These are phyloP conservation scores for Aspergillus uvarum DNA, from an alignment of 2,329 filamentous ascomycete species.

Conservation along the genomic window DNA sequence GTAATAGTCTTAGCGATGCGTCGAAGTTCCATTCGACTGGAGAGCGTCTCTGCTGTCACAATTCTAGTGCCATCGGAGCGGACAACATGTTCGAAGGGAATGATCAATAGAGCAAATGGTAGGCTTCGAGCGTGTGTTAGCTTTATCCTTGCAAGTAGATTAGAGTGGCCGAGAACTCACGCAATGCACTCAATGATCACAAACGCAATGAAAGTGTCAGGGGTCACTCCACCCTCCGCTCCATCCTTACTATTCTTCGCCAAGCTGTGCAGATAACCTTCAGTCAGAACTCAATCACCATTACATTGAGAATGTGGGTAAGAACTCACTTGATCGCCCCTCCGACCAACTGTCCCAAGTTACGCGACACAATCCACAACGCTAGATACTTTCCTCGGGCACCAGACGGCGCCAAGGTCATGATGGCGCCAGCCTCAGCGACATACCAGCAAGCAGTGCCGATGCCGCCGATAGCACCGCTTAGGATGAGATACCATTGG, in stretches of 20 bases:
- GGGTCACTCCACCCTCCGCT: slow-evolving; percentile 40
- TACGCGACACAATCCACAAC: slow-evolving; percentile 50
- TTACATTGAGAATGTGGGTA: no score
- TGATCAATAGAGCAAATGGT: slow-evolving; percentile 49
- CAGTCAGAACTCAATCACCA: neutral
- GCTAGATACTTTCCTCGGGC: slow-evolving; percentile 51
- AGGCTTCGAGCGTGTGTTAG: slow-evolving; percentile 25
- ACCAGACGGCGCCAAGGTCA: slow-evolving; percentile 49
- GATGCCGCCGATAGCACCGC: slow-evolving; percentile 40
- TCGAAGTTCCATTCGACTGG: slow-evolving; percentile 43
- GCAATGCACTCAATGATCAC: slow-evolving; percentile 50
- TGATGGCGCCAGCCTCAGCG: slow-evolving; percentile 50
- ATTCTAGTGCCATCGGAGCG: slow-evolving; percentile 49
- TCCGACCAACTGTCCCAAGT: slow-evolving; percentile 49
- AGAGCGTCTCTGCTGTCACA: slow-evolving; percentile 42
- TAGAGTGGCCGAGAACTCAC: slow-evolving; percentile 21
- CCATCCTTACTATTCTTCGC: slow-evolving; percentile 42
- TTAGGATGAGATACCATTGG: slow-evolving; percentile 49
- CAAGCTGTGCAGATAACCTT: slow-evolving; percentile 22
- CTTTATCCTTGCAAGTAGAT: no score
- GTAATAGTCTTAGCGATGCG: slow-evolving; percentile 42
- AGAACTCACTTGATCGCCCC: slow-evolving; percentile 47
- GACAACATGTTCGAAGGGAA: slow-evolving; percentile 48
- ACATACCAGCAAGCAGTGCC: slow-evolving; percentile 52
- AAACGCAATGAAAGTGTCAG: slow-evolving; percentile 50